Base-by-base conservation (phyloP, 2,329 filamentous ascomycete genomes). In the Colletotrichum musicola region DNA sequence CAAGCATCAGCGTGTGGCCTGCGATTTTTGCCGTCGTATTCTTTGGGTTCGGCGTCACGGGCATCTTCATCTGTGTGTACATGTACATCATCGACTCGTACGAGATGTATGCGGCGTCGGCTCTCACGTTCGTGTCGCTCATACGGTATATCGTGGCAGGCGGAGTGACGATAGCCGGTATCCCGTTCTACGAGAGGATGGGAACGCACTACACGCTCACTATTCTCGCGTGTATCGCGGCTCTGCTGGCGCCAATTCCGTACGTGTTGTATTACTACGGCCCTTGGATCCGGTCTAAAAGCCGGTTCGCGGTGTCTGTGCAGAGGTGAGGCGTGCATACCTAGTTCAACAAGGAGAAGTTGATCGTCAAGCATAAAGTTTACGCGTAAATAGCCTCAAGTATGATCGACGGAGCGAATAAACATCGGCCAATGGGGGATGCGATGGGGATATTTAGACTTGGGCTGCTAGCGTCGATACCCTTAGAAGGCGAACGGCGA, bases 1-100 rank as follows among this genome's bases (percentile, higher is more conserved):
- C 77, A 0, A 71, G 62, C 18, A 79, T 85, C 27, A 82, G 81
- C 22, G 81, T 82, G 70, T 85, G 84, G 78, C 83, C 81, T 0
- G 78, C 79, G 5, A 80, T 85, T 3, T 74, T 83, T 0, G 83
- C 82, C 0, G 76, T 79, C 0, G 74, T 75, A 0, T 64, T 84
- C 0, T 84, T 86, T 27, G 83, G 84, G 1, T 84, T 81, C 50
- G 81, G 81, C 2, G 78, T 85, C 71, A 82, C 81, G 50, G 79
- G 80, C 4, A 81, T 85, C 67, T 69, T 67, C 47, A 68, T 79
- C 18, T 76, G 75, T 18, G 73, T 73, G 0, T 79, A 80, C 62
- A 78, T 78, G 77, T 79, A 80, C 49, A 77, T 79, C 62, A 80
- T 80, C 2, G 78, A 79, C 58, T 75, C 74, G 1, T 79, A 79